Conservation (phyloP, 805 yeast species). For the Hanseniaspora valbyensis region DNA sequence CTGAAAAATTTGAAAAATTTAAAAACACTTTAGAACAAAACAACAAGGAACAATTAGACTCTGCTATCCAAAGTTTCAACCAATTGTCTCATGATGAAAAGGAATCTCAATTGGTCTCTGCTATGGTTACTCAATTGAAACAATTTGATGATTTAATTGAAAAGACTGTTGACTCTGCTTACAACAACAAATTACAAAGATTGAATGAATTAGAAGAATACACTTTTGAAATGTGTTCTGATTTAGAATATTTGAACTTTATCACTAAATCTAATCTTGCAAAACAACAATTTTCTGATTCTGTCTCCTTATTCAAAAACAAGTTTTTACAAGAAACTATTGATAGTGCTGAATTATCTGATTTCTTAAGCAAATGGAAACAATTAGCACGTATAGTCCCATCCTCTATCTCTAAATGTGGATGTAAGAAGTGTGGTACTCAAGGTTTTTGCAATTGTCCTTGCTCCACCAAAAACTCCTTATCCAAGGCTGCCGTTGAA, state of each 20-base stretch:
- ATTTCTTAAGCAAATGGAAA: slow-evolving; percentile 28
- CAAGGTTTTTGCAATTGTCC: slow-evolving; percentile 18
- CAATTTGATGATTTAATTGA: slow-evolving; percentile 50
- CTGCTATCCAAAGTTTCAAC: slow-evolving; percentile 59
- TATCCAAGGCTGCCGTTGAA: slow-evolving; percentile 30
- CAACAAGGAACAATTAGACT: slow-evolving; percentile 44
- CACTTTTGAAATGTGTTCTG: slow-evolving; percentile 37
- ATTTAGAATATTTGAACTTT: slow-evolving; percentile 34
- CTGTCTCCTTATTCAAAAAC: slow-evolving; percentile 21
- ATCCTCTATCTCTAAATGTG: slow-evolving; percentile 21
- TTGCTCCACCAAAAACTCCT: slow-evolving; percentile 26
- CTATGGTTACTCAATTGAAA: slow-evolving; percentile 57
- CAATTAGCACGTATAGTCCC: slow-evolving; percentile 24
- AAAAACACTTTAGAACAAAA: slow-evolving; percentile 49
- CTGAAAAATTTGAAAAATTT: slow-evolving; percentile 51
- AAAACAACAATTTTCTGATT: slow-evolving; percentile 23
- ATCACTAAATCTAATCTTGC: slow-evolving; percentile 32
- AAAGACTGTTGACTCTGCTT: slow-evolving; percentile 55
- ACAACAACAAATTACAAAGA: slow-evolving; percentile 66
- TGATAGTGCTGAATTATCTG: slow-evolving; percentile 27
- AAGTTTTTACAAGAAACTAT: slow-evolving; percentile 21
- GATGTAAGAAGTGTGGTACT: slow-evolving; percentile 17
- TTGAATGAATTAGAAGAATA: slow-evolving; percentile 49
- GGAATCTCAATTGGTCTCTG: slow-evolving; percentile 56
- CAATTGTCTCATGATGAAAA: slow-evolving; percentile 58